Percentiles rank a stretch among this genome's conserved stretches.
These are phyloP conservation scores for Xylariaceae sp. DNA, from an alignment of 2,329 filamentous ascomycete species.

Conservation along the genomic window DNA sequence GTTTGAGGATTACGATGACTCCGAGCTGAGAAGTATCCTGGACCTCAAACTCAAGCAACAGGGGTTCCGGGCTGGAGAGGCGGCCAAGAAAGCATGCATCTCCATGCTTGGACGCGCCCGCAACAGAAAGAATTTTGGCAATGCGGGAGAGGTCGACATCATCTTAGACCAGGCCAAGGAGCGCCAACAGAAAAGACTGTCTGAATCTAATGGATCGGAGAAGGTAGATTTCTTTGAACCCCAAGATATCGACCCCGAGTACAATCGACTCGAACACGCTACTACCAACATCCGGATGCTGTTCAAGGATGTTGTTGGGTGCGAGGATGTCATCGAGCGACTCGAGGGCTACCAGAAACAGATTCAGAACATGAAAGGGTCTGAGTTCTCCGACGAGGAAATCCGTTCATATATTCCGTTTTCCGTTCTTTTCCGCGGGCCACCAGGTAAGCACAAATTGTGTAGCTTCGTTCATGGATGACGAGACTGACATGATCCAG, in stretches of 20 bases:
- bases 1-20: conserved; percentile 63
- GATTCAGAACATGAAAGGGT: conserved; percentile 39
- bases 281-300: conserved; percentile 36
- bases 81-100: conserved; percentile 50
- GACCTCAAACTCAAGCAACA: conserved; percentile 56
- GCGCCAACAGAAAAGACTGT: conserved; percentile 41
- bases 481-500: conserved; percentile 11
- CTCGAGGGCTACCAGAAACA: conserved; percentile 40
- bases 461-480: not conserved
- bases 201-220: conserved; percentile 12
- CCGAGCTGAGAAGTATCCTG: conserved; percentile 55
- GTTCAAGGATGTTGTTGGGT: conserved; percentile 20
- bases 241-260: conserved; percentile 50
- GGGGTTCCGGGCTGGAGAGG: conserved; percentile 46
- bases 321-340: conserved; percentile 40
- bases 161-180: conserved; percentile 54
- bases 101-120: conserved; percentile 57
- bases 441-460: conserved; percentile 39
- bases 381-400: conserved; percentile 40
- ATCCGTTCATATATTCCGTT: conserved; percentile 45
- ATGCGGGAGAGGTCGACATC: conserved; percentile 70
- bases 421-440: conserved; percentile 54
- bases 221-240: conserved; percentile 26
- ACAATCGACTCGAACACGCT: conserved; percentile 39
- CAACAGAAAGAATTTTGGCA: conserved; percentile 63